phyloP scores from a whole-genome alignment of 2,329 filamentous ascomycete species.

The Colletotrichum sp. region DNA sequence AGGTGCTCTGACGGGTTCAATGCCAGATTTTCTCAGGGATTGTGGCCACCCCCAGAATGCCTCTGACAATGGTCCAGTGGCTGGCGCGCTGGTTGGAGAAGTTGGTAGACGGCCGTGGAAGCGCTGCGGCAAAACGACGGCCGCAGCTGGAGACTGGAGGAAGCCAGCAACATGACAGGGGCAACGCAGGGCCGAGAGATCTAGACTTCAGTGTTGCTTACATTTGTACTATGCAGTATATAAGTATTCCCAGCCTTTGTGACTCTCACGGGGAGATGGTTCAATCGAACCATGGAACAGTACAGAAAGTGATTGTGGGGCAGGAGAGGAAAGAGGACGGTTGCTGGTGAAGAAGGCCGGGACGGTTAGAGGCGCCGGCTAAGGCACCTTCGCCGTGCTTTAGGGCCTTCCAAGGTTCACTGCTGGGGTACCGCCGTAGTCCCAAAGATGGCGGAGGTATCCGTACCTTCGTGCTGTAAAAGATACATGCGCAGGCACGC shows the following conservation, averaged over 20 bases:
- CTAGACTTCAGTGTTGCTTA: not conserved
- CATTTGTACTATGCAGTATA: not conserved
- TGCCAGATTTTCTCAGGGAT: not conserved
- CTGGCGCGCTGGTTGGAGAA: not conserved
- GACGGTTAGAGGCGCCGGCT: not conserved
- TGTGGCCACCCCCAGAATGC: too few relatives aligned
- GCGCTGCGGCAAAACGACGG: not conserved
- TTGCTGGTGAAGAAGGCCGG: not conserved
- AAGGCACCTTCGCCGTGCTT: not conserved
- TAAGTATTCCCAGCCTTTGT: not conserved
- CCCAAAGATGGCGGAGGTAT: too few relatives aligned
- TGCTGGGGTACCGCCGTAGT: too few relatives aligned
- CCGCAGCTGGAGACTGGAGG: not conserved
- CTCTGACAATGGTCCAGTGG: not conserved
- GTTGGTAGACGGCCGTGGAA: not conserved
- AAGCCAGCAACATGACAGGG: not conserved
- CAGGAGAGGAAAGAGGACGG: not conserved
- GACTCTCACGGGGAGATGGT: not conserved
- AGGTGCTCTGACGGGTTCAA: not conserved
- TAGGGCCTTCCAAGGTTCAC: too few relatives aligned
- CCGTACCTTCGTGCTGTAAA: not conserved
- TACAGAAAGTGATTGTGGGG: not conserved
- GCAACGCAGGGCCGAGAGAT: not conserved
- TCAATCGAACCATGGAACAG: not conserved
- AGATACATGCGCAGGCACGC: not conserved